Evolutionary conservation across 2,329 filamentous ascomycete genomes (phyloP), one percentile per base, ranked within the genome.

Genomic region (Ilyonectria destructans): DNA sequence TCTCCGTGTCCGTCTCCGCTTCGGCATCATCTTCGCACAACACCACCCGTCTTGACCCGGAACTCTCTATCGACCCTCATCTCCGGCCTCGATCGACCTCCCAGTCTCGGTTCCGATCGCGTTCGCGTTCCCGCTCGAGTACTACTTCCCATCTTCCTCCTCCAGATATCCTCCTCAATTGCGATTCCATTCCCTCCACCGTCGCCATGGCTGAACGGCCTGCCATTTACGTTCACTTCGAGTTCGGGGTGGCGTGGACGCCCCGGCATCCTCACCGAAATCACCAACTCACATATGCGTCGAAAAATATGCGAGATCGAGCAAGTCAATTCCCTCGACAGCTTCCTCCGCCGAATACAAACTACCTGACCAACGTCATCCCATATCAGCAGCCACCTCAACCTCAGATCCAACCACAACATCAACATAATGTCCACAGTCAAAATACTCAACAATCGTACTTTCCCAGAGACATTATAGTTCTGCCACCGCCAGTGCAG

Each of bases 211-310:
- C 67, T 19, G 59, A 74, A 21, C 69, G 77, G 59, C 76, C 78
- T 51, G 69, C 69, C 43, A 78, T 88, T 61, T 88, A 86, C 65
- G 77, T 88, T 10, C 84, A 86, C 62, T 77, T 88, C 66, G 86
- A 87, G 73, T 86, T 88, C 66, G 85, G 86, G 33, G 77, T 88
- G 26, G 86, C 86, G 1, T 87, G 84, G 82, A 81, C 82, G 29
- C 80, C 80, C n/a, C 82, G 81, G 45, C 80, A 84, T 62, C 67
- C 82, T 13, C 80, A 83, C 13, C 84, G 82, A 65, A 82, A 78
- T 58, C 85, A 85, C 67, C 82, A 83, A 31, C 68, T 86, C 67
- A 84, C 84, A 51, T 87, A 85, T 70, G 83, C 81, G 70, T 87
- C 86, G 19, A 82, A 82, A 64, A 82, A 80, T 62, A 74, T 85